Percentiles rank a stretch among this genome's conserved stretches.
phyloP scores from a whole-genome alignment of 768 basidiomycete species.

The Cyclocybe aegerita region DNA sequence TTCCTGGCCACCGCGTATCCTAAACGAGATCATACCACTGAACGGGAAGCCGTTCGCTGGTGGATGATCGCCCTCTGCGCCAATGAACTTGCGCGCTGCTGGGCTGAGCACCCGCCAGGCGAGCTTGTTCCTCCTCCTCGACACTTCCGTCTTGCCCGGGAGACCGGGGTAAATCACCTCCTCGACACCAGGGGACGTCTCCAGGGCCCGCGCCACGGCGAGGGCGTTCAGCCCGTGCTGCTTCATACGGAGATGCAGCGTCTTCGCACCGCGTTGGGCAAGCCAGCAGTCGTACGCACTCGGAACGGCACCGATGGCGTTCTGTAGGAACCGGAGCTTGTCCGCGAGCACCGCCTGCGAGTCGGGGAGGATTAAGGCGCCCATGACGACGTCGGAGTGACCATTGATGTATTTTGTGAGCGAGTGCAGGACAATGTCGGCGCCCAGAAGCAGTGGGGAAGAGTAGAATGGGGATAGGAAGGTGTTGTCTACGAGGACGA shows the following conservation, averaged over 20 bases:
- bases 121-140: slow-evolving; percentile 46
- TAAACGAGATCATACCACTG: slow-evolving; percentile 89
- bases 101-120: slow-evolving; percentile 65
- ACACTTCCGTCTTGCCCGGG: slow-evolving; percentile 46
- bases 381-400: slow-evolving; percentile 93
- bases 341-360: slow-evolving; percentile 46
- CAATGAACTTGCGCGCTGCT: slow-evolving; percentile 58
- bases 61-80: slow-evolving; percentile 19
- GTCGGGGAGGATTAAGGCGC: slow-evolving; percentile 70
- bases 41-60: slow-evolving; percentile 73
- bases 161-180: slow-evolving; percentile 88
- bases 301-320: slow-evolving; percentile 82
- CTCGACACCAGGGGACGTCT: slow-evolving; percentile 58
- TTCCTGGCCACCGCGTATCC: slow-evolving; percentile 52
- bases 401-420: slow-evolving; percentile 93
- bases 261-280: slow-evolving; percentile 88
- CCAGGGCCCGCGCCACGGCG: slow-evolving; percentile 63
- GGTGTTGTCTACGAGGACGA: slow-evolving; percentile 92
- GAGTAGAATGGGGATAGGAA: slow-evolving; percentile 92
- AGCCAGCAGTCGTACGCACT: slow-evolving; percentile 90
- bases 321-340: slow-evolving; percentile 84
- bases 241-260: slow-evolving; percentile 84
- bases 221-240: slow-evolving; percentile 86
- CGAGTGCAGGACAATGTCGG: slow-evolving; percentile 83
- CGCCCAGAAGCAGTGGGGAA: slow-evolving; percentile 81